A percentile compares a stretch with the other conserved stretches of the same genome.
Conservation (phyloP, 106 monocot genomes). For the Dendrobium officinale region DNA sequence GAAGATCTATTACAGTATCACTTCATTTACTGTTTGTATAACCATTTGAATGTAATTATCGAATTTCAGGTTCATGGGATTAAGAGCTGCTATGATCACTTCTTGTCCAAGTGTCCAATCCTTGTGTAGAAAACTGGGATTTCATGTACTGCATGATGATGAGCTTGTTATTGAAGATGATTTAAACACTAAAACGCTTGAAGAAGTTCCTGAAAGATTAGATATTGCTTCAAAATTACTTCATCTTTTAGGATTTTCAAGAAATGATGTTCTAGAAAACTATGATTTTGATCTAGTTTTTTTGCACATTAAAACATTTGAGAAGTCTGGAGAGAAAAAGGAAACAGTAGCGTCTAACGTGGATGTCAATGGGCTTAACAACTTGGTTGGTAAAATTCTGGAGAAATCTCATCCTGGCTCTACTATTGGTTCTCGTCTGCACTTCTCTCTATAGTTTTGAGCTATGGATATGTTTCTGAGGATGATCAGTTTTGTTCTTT, state of each 20-base stretch:
- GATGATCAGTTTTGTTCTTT: slow-evolving; percentile 20
- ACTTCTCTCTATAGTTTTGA: slow-evolving; percentile 61
- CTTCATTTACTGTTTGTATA: neutral
- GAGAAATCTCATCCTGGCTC: slow-evolving; percentile 42
- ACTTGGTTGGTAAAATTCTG: slow-evolving; percentile 54
- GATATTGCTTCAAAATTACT: slow-evolving; percentile 27
- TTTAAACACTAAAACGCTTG: slow-evolving; percentile 7
- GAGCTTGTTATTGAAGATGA: slow-evolving; percentile 20
- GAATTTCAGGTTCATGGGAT: slow-evolving; percentile 73
- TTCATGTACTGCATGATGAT: slow-evolving; percentile 34
- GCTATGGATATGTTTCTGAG: slow-evolving; percentile 45
- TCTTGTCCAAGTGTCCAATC: slow-evolving; percentile 31
- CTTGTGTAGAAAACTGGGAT: slow-evolving; percentile 57
- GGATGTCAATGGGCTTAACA: slow-evolving; percentile 44
- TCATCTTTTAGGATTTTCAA: slow-evolving; percentile 53
- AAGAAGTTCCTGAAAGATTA: neutral
- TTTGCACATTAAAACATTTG: slow-evolving; percentile 43
- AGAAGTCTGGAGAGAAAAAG: slow-evolving; percentile 29
- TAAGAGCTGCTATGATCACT: slow-evolving; percentile 67
- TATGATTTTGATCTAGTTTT: slow-evolving; percentile 74
- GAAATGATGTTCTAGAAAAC: slow-evolving; percentile 47
- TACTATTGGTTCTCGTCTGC: slow-evolving; percentile 57
- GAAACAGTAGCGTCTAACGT: slow-evolving; percentile 22
- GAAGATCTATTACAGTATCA: neutral
- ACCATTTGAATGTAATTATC: neutral